Evolutionary conservation across 352 stramenopile genomes (phyloP), one percentile per base, ranked within the genome.

Genomic region (Globisporangium uncinulatum): DNA sequence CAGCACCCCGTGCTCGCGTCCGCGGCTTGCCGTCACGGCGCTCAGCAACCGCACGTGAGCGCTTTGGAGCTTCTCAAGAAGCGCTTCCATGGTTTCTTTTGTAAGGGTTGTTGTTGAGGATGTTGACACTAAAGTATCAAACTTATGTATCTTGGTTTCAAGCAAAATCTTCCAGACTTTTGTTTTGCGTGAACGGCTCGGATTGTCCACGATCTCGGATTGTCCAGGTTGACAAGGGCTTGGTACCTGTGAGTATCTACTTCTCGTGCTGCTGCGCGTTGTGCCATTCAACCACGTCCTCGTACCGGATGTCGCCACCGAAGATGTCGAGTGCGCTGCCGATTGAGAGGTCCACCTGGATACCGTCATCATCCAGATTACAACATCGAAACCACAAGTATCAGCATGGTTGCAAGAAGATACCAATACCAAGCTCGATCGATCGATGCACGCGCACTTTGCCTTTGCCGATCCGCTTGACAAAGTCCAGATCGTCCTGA

Each of bases 261-360:
- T 44, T 14, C 39, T 44, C 9, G 10, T 59, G 45, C 56, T 54
- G 43, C 51, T 51, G 56, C 32, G 34, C n/a, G 42, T 67, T 60
- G 54, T 97, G 85, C 94, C 94, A 98, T 41, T 68, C 71, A 20
- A 98, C 87, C 20, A 98, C 95, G 47, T 98, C 90, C 10, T 89
- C 76, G 68, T 98, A 99, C 41, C 67, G 66, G 51, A 99, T 90
- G 57, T 95, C 76, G 42, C 96, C 96, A 46, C 96, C 96, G 69
- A 99, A 99, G 56, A 97, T 98, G 80, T 98, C 95, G 37, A 99
- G 79, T 1, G 96, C 97, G 70, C 94, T 99, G 15, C 97, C 97
- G 66, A 99, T 98, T 6, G 97, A 99, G n/a, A 98, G 79, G 66
- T 99, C 96, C 21, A 99, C 95, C 73, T 85, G 15, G 24, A 29